Evolutionary conservation across 768 basidiomycete species (phyloP), one percentile per base, ranked within the genome.

Genomic region (Termitomyces sp.): DNA sequence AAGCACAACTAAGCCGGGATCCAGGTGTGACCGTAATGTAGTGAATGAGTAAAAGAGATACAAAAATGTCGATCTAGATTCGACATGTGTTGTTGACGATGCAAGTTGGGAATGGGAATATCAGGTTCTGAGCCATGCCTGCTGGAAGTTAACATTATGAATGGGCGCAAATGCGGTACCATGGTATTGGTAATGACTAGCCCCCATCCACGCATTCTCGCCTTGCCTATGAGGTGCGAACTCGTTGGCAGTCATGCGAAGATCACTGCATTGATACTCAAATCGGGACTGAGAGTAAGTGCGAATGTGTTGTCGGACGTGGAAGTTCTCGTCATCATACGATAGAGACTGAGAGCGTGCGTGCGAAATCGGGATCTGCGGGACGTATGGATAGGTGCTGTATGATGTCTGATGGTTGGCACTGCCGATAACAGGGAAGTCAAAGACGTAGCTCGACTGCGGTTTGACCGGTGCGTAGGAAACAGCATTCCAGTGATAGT

Each of bases 221-320:
- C 70, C 57, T 59, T 77, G 78, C 61, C 67, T 61, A 44, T 68
- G 64, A 46, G 73, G 69, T 14, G 70, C 67, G 55, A 75, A 71
- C 58, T 82, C 80, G 53, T 76, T 74, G 39, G 76, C 71, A 42
- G 73, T 69, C 72, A 79, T 70, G 49, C 71, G 77, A 47, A 76
- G 61, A 57, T 85, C 80, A 60, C 76, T 76, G 66, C 77, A 78
- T 55, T 74, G 70, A 60, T 80, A 82, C 52, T 85, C 83, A 67
- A 79, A 85, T 52, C 74, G 76, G 39, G 82, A 73, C 66, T 87
- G 83, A 40, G 86, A 84, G 62, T 83, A 84, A 39, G 86, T 83
- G 58, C 82, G 84, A 61, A 75, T 66, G 61, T 85, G 87, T 60
- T 77, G 74, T 55, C 78, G 74, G 39, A 75, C 64, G 48, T 76